These are phyloP conservation scores for Ogataea minuta DNA, from an alignment of 805 yeast species.

Conservation along the genomic window DNA sequence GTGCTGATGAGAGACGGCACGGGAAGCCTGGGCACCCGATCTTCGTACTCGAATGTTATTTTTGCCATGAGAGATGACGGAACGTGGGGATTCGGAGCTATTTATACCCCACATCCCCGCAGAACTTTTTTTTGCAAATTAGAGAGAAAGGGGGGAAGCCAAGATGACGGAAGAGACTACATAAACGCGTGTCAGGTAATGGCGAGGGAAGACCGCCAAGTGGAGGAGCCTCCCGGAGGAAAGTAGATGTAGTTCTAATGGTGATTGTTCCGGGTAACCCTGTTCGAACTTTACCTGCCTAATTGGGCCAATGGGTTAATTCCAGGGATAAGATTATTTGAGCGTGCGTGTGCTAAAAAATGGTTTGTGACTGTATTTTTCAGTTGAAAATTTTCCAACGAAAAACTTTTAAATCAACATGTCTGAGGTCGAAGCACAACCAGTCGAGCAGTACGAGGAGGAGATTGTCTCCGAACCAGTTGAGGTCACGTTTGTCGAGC, in stretches of 20 bases:
- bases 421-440: conserved; percentile 84
- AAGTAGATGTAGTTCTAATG: too few relatives aligned
- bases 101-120: conserved; percentile 15
- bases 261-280: conserved; percentile 28
- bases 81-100: conserved; percentile 4
- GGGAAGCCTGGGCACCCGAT: conserved; percentile 54
- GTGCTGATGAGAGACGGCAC: conserved; percentile 57
- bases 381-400: conserved; percentile 15
- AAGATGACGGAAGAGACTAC: too few relatives aligned
- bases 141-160: background rate
- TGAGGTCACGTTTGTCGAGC: conserved; percentile 73
- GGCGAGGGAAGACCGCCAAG: conserved; percentile 3
- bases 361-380: conserved; percentile 12
- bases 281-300: conserved; percentile 23
- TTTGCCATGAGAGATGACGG: conserved; percentile 4
- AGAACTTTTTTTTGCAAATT: background rate
- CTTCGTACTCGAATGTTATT: conserved; percentile 41
- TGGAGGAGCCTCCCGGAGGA: too few relatives aligned
- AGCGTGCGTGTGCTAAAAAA: conserved; percentile 15
- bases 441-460: conserved; percentile 50
- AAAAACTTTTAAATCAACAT: conserved; percentile 34
- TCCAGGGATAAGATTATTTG: conserved; percentile 23
- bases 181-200: too few relatives aligned
- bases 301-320: conserved; percentile 30
- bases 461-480: conserved; percentile 82